Evolutionary conservation across 257 asterid species (phyloP).

Genomic region (Solanum pimpinellifolium): DNA sequence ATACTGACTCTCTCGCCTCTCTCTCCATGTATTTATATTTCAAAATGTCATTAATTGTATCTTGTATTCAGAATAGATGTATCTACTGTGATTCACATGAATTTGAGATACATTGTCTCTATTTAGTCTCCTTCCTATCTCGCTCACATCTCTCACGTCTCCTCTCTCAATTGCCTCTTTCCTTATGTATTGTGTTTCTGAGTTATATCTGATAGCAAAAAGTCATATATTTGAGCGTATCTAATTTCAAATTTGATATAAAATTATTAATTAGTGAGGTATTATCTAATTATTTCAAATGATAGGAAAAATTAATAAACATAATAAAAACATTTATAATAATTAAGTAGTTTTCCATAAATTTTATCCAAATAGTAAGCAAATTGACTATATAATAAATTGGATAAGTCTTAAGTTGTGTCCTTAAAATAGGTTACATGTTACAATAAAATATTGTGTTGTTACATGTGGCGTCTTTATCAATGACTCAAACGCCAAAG

Average conservation of each 20-base stretch:
- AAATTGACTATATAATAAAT: too few relatives aligned
- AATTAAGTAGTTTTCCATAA: too few relatives aligned
- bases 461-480: not conserved
- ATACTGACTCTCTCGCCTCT: not conserved
- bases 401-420: not conserved
- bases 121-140: not conserved
- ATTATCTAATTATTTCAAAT: too few relatives aligned
- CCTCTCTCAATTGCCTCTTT: accelerated
- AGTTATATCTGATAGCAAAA: too few relatives aligned
- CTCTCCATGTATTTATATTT: not conserved
- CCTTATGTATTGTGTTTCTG: not conserved
- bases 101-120: too few relatives aligned
- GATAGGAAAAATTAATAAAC: too few relatives aligned
- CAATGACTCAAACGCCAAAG: not conserved
- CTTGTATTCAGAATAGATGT: accelerated
- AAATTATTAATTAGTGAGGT: too few relatives aligned
- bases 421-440: not conserved
- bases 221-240: too few relatives aligned
- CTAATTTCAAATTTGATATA: too few relatives aligned
- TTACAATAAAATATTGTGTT: not conserved
- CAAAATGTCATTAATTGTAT: not conserved
- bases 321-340: too few relatives aligned
- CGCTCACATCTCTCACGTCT: accelerated
- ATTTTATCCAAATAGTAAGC: not conserved
- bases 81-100: too few relatives aligned